phyloP scores from a whole-genome alignment of 345 rosid genomes.

The Triadica sebifera region DNA sequence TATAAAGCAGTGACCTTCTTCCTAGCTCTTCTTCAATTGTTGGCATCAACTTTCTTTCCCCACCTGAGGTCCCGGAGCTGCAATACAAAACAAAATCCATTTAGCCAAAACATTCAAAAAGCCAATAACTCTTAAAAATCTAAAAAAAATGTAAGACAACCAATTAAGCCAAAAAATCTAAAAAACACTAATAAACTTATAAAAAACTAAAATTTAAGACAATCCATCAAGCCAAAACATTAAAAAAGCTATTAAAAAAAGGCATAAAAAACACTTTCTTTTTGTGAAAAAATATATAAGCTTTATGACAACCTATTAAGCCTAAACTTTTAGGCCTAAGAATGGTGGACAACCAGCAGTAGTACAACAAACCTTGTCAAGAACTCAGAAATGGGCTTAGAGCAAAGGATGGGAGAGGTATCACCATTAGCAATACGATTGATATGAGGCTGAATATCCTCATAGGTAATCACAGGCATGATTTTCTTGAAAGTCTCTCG shows the following conservation, averaged over 20 bases:
- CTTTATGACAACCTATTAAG: too few species aligned
- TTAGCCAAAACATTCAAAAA: slow-evolving; percentile 17
- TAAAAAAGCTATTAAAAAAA: too few species aligned
- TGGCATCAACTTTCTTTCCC: slow-evolving; percentile 65
- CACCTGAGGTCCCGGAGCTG: slow-evolving; percentile 96
- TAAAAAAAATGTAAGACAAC: background rate
- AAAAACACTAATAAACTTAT: too few species aligned
- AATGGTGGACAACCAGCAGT: background rate
- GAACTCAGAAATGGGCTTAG: slow-evolving; percentile 89
- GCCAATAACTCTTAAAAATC: too few species aligned
- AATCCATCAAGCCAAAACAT: too few species aligned
- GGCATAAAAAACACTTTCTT: too few species aligned
- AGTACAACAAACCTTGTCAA: slow-evolving; percentile 62
- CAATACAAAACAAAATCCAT: slow-evolving; percentile 20
- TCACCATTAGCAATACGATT: slow-evolving; percentile 92
- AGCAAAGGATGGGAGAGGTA: slow-evolving; percentile 75
- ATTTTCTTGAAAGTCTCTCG: slow-evolving; percentile 67
- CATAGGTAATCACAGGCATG: slow-evolving; percentile 79
- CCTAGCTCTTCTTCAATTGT: slow-evolving; percentile 50
- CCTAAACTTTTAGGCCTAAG: too few species aligned
- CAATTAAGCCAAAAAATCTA: background rate
- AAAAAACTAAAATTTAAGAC: too few species aligned
- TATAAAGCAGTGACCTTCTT: slow-evolving; percentile 50
- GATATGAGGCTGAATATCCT: slow-evolving; percentile 79
- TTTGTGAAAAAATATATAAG: too few species aligned